Evolutionary conservation across 164 flowering plant species (phyloP), one percentile per base, ranked within the genome.

Genomic region (Magnolia changhungtana): DNA sequence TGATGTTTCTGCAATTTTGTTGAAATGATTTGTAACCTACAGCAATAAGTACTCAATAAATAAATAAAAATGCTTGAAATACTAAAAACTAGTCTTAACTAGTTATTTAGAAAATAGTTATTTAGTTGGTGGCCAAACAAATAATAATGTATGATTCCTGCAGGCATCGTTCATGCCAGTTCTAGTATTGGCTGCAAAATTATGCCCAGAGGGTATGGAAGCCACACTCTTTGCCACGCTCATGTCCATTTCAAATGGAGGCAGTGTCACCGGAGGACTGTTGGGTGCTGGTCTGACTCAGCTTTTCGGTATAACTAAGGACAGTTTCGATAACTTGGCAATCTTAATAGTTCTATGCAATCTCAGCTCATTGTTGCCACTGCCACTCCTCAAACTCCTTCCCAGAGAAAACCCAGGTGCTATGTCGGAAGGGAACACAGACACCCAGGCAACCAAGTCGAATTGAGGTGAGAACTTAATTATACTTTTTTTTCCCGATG

Each of bases 101-200:
- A 11, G 61, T 16, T 16, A 13, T 55, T 55, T 11, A 55, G 61
- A 11, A 55, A 55, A 55, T 55, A 55, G 18, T 55, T 55, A 16
- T 8, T 55, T 19, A 37, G 16, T 55, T 13, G 18, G 18, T 55
- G 16, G 61, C 61, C 10, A 49, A 68, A 9, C 31, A 29, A 68
- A 68, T 31, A 18, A 20, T 61, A 72, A 16, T 24, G 13, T 21
- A 51, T 6, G 21, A 69, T 67, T n/a, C 50, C 77, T 82, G 83
- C 90, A 94, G 98, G 96, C 92, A 76, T 96, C 98, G 20, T 96
- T 96, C 87, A 96, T 93, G 99, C 99, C 99, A 3, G 96, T 96
- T 45, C 91, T 96, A 65, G 98, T 96, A 24, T 85, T 96, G 68
- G 99, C 99, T 13, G 99, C 99, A 50, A 88, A 86, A 81, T 74